Conservation (phyloP, 1,284 basidiomycete genomes). For the Fomes fomentarius region DNA sequence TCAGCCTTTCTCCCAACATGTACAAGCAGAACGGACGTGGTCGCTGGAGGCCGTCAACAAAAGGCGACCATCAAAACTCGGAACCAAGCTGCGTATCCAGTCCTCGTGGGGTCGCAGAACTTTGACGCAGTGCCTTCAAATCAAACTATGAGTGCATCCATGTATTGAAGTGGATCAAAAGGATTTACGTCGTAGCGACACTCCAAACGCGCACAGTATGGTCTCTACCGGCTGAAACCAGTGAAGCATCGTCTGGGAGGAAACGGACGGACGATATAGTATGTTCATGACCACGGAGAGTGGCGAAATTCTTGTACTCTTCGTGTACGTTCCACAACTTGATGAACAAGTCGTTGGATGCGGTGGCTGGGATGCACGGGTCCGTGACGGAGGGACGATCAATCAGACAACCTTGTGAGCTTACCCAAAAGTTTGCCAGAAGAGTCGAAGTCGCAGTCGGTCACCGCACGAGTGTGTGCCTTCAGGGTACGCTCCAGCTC, state of each 20-base stretch:
- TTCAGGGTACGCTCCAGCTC: constrained; percentile 76
- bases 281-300: constrained; percentile 77
- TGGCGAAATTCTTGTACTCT: constrained; percentile 71
- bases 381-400: neutral
- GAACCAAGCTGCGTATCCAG: constrained; percentile 68
- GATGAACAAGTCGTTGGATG: constrained; percentile 74
- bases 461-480: constrained; percentile 75
- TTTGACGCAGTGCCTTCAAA: constrained; percentile 59
- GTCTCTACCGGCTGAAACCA: constrained; percentile 73
- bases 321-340: constrained; percentile 77
- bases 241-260: constrained; percentile 65
- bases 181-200: constrained; percentile 60
- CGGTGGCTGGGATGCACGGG: constrained; percentile 52
- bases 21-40: constrained; percentile 47
- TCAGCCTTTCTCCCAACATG: neutral
- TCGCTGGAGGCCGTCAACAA: constrained; percentile 70
- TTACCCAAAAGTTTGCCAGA: constrained; percentile 67
- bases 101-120: constrained; percentile 63
- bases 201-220: constrained; percentile 76
- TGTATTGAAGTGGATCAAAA: neutral
- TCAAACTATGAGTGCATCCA: neutral
- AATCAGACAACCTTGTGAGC: constrained; percentile 17
- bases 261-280: constrained; percentile 70
- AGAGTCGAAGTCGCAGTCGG: constrained; percentile 71
- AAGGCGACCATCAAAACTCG: constrained; percentile 59